Percentiles rank a stretch among this genome's conserved stretches.
These are phyloP conservation scores for Oldenlandia corymbosa DNA, from an alignment of 257 asterid species.

Conservation along the genomic window DNA sequence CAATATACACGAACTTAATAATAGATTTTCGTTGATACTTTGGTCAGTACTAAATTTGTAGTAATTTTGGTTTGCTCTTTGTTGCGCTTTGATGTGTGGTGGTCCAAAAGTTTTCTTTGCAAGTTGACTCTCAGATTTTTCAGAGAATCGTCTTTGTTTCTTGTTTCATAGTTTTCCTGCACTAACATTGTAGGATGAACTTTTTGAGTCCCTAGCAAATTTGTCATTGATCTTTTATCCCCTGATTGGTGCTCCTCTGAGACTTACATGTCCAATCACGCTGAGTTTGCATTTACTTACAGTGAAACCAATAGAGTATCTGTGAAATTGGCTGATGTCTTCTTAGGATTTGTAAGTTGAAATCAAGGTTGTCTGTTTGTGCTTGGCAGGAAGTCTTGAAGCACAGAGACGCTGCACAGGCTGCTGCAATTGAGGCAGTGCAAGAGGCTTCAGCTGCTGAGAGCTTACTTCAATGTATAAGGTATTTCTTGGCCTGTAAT, in stretches of 20 bases:
- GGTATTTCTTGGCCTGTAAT: too few relatives aligned
- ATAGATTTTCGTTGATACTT: too few relatives aligned
- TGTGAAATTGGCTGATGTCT: not conserved
- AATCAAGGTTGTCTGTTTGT: slow-evolving; percentile 20
- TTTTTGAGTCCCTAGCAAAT: not conserved
- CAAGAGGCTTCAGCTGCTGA: slow-evolving; percentile 89
- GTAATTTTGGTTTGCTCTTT: not conserved
- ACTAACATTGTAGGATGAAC: not conserved
- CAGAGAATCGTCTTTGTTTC: not conserved
- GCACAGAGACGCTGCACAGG: slow-evolving; percentile 86
- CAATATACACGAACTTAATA: too few relatives aligned
- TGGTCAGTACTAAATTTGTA: not conserved
- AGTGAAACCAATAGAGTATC: not conserved
- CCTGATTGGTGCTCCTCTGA: not conserved
- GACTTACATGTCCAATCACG: not conserved
- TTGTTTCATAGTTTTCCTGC: not conserved
- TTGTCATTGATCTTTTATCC: not conserved
- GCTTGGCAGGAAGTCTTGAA: slow-evolving; percentile 65
- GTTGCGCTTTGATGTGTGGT: too few relatives aligned
- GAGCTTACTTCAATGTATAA: slow-evolving; percentile 79
- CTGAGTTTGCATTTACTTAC: not conserved
- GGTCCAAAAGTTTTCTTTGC: too few relatives aligned
- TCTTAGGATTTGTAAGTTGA: slow-evolving; percentile 10
- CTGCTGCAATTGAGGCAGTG: slow-evolving; percentile 93
- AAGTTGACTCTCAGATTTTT: not conserved